A percentile compares a stretch with the other conserved stretches of the same genome.
Conservation (phyloP, 2,329 filamentous ascomycete genomes). For the Aspergillus fijiensis region DNA sequence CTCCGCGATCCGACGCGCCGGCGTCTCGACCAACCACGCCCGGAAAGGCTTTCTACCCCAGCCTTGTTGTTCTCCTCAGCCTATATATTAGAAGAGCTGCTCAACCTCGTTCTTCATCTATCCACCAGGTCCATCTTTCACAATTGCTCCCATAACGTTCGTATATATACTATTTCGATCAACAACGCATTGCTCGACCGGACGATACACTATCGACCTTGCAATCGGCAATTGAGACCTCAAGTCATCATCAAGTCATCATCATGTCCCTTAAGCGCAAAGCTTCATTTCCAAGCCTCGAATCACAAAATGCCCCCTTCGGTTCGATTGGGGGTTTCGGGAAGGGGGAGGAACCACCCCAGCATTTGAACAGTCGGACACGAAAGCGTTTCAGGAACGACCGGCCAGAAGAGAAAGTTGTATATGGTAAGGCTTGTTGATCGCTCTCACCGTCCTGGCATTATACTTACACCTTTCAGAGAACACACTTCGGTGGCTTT, state of each 20-base stretch:
- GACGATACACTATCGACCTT: not conserved
- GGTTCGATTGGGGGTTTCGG: constrained; percentile 25
- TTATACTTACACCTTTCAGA: constrained; percentile 30
- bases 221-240: not conserved
- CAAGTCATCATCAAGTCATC: not conserved
- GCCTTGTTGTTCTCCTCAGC: constrained; percentile 4
- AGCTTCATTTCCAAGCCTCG: constrained; percentile 51
- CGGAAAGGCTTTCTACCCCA: constrained; percentile 8
- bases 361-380: constrained; percentile 56
- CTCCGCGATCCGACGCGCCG: constrained; percentile 9
- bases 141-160: not conserved
- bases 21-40: constrained; percentile 16
- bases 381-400: constrained; percentile 60
- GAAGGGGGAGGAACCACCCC: constrained; percentile 34
- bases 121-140: not conserved
- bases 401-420: constrained; percentile 55
- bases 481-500: constrained; percentile 45
- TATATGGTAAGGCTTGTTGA: constrained; percentile 51
- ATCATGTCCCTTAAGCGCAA: constrained; percentile 61
- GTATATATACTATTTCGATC: not conserved
- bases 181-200: not conserved
- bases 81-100: not conserved
- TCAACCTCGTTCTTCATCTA: not conserved
- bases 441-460: not conserved
- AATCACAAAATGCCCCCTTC: constrained; percentile 38